These are phyloP conservation scores for Debaryomyces robertsiae DNA, from an alignment of 1,139 yeast genomes.

Conservation along the genomic window DNA sequence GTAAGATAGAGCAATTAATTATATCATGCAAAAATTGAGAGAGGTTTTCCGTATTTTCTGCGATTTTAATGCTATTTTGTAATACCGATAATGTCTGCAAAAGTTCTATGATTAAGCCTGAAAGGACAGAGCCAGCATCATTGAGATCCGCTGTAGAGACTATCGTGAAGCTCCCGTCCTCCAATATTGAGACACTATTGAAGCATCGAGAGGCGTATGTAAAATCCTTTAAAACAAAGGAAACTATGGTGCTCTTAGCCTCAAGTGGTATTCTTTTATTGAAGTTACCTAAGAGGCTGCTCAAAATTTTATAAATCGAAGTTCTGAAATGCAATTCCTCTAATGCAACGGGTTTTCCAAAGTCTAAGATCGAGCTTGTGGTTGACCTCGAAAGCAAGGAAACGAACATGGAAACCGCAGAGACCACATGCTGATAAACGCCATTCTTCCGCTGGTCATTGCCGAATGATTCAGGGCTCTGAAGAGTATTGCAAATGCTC, in stretches of 20 bases:
- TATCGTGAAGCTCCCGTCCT: conserved; percentile 10
- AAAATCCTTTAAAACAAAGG: conserved; percentile 26
- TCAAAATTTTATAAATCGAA: conserved; percentile 32
- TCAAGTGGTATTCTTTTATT: conserved; percentile 29
- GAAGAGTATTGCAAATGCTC: conserved; percentile 53
- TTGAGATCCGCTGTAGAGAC: conserved; percentile 18
- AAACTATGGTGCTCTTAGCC: conserved; percentile 21
- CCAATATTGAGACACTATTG: conserved; percentile 17
- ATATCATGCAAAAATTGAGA: conserved; percentile 26
- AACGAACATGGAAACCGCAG: conserved; percentile 23
- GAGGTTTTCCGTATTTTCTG: conserved; percentile 14
- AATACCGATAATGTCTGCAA: conserved; percentile 28
- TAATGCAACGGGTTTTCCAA: conserved; percentile 25
- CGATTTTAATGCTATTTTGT: conserved; percentile 30
- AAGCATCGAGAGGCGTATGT: conserved; percentile 19
- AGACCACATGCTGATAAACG: conserved; percentile 31
- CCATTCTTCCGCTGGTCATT: conserved; percentile 32
- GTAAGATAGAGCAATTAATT: conserved; percentile 27
- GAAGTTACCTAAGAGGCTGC: conserved; percentile 34
- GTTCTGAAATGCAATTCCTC: conserved; percentile 27
- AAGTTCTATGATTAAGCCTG: conserved; percentile 22
- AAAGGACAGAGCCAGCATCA: conserved; percentile 19
- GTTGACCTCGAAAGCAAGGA: conserved; percentile 23
- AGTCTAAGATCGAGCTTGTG: conserved; percentile 18
- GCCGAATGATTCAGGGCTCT: conserved; percentile 52